Conservation (phyloP, 1,284 basidiomycete species). For the Peniophora sp. region DNA sequence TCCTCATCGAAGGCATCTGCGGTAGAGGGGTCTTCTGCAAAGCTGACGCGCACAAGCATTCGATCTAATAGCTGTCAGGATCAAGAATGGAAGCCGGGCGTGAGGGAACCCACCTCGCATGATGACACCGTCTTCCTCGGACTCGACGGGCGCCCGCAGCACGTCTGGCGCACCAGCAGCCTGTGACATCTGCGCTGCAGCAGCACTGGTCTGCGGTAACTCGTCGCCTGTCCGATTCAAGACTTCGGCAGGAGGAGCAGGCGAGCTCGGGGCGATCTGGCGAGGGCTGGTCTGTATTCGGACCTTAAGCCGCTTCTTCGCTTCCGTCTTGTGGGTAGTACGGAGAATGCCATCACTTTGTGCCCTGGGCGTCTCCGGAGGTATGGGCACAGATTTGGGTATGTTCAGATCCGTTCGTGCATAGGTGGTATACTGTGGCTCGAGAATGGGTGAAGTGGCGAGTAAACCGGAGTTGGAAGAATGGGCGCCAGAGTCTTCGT, state of each 20-base stretch:
- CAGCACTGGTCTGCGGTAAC: slow-evolving; percentile 54
- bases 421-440: too few species aligned
- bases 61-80: slow-evolving; percentile 45
- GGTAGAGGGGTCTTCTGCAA: slow-evolving; percentile 47
- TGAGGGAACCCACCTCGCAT: slow-evolving; percentile 47
- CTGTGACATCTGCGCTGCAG: slow-evolving; percentile 30
- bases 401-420: too few species aligned
- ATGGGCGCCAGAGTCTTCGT: background rate
- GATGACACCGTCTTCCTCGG: slow-evolving; percentile 38
- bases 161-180: background rate
- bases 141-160: slow-evolving; percentile 8
- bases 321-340: slow-evolving; percentile 10
- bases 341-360: background rate
- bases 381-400: background rate
- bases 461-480: background rate
- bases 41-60: slow-evolving; percentile 73
- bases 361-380: background rate
- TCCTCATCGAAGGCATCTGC: slow-evolving; percentile 58
- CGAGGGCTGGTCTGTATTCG: slow-evolving; percentile 5
- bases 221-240: slow-evolving; percentile 44
- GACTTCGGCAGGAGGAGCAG: slow-evolving; percentile 51
- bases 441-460: background rate
- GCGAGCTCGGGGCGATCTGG: slow-evolving; percentile 14
- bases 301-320: slow-evolving; percentile 24
- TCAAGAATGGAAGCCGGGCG: background rate